Percentiles rank a stretch among this genome's conserved stretches.
Conservation (phyloP, 2,329 filamentous ascomycete species). For the Golovinomyces cichoracearum region DNA sequence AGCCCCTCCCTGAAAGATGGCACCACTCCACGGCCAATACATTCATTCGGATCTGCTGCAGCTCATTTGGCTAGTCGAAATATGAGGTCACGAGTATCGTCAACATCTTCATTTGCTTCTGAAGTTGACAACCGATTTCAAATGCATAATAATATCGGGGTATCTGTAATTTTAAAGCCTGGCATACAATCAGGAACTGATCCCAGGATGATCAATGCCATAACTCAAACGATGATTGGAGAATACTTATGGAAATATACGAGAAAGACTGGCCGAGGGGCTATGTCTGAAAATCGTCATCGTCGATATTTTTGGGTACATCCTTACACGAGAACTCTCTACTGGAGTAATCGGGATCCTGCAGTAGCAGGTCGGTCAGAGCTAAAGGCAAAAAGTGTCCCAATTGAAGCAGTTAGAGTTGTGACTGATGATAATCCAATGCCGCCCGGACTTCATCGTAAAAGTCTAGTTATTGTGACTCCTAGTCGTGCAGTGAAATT, state of each 20-base stretch:
- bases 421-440: slow-evolving; percentile 86
- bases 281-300: slow-evolving; percentile 72
- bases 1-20: slow-evolving; percentile 17
- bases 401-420: slow-evolving; percentile 71
- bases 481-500: slow-evolving; percentile 79
- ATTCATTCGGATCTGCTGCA: slow-evolving; percentile 23
- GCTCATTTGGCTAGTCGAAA: slow-evolving; percentile 22
- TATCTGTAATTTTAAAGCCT: slow-evolving; percentile 17
- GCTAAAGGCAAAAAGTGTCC: slow-evolving; percentile 61
- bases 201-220: slow-evolving; percentile 94
- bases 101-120: slow-evolving; percentile 82
- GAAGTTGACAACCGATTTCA: slow-evolving; percentile 85
- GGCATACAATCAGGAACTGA: slow-evolving; percentile 50
- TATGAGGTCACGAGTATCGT: slow-evolving; percentile 41
- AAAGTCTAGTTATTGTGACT: slow-evolving; percentile 74
- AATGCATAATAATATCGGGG: slow-evolving; percentile 30
- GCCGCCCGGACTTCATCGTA: slow-evolving; percentile 79
- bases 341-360: slow-evolving; percentile 87
- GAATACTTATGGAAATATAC: slow-evolving; percentile 99
- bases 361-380: slow-evolving; percentile 51
- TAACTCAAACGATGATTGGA: slow-evolving; percentile 98
- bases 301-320: slow-evolving; percentile 98
- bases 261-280: slow-evolving; percentile 67
- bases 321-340: slow-evolving; percentile 82
- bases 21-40: slow-evolving; percentile 29